phyloP scores from a whole-genome alignment of 2,329 filamentous ascomycete species.

The Botrytis paeoniae region DNA sequence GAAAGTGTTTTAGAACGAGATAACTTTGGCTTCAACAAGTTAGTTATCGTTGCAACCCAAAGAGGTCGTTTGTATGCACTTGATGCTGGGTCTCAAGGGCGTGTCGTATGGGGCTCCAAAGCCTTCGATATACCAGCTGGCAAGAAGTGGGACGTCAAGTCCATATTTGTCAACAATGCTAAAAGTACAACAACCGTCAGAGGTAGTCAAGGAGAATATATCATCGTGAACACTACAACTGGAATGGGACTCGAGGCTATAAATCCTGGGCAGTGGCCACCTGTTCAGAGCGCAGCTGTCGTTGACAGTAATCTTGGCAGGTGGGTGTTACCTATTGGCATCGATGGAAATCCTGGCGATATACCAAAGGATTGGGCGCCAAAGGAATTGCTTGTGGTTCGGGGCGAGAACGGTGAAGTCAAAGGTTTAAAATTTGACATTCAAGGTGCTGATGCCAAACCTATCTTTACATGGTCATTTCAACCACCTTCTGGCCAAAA shows the following conservation, averaged over 20 bases:
- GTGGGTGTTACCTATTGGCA: slow-evolving; percentile 53
- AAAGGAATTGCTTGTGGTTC: slow-evolving; percentile 54
- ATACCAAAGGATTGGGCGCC: slow-evolving; percentile 48
- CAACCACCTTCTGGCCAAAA: slow-evolving; percentile 61
- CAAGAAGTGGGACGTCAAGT: slow-evolving; percentile 63
- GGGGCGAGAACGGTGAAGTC: slow-evolving; percentile 48
- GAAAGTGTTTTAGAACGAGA: slow-evolving; percentile 57
- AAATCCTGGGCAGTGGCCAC: slow-evolving; percentile 41
- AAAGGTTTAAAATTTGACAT: slow-evolving; percentile 54
- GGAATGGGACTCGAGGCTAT: slow-evolving; percentile 50
- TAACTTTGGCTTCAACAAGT: slow-evolving; percentile 84
- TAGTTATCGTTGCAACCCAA: slow-evolving; percentile 75
- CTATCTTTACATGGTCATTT: slow-evolving; percentile 69
- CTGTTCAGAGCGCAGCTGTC: slow-evolving; percentile 48
- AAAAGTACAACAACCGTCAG: slow-evolving; percentile 43
- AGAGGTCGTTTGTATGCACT: slow-evolving; percentile 78
- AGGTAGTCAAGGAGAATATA: slow-evolving; percentile 55
- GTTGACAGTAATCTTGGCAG: slow-evolving; percentile 52
- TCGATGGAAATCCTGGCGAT: slow-evolving; percentile 48
- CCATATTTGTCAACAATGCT: slow-evolving; percentile 60
- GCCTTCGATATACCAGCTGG: slow-evolving; percentile 55
- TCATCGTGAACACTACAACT: slow-evolving; percentile 52
- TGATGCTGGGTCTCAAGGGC: slow-evolving; percentile 70
- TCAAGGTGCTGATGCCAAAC: slow-evolving; percentile 43
- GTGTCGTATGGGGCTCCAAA: slow-evolving; percentile 71